Percentiles rank a stretch among this genome's conserved stretches.
phyloP scores from a whole-genome alignment of 768 basidiomycete genomes.

The Trametes cubensis region DNA sequence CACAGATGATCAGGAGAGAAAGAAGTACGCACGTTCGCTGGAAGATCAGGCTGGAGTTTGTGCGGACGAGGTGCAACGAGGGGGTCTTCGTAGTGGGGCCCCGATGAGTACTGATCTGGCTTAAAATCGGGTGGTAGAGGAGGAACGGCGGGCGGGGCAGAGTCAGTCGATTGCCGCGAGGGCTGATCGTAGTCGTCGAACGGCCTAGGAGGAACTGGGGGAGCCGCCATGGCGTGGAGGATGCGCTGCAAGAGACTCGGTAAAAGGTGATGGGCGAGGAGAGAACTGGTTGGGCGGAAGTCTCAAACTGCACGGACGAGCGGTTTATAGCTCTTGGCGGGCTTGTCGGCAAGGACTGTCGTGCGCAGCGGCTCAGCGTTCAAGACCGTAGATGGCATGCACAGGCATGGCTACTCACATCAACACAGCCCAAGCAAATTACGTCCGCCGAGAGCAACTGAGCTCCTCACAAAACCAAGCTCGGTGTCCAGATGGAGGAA shows the following conservation, averaged over 20 bases:
- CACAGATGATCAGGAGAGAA: slow-evolving; percentile 9
- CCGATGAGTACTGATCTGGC: slow-evolving; percentile 36
- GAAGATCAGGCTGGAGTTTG: slow-evolving; percentile 59
- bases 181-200: slow-evolving; percentile 29
- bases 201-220: slow-evolving; percentile 33
- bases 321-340: neutral
- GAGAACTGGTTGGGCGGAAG: neutral
- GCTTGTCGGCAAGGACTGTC: too few species aligned
- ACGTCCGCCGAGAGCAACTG: neutral
- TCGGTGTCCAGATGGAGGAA: too few species aligned
- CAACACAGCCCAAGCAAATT: neutral
- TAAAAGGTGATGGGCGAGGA: neutral
- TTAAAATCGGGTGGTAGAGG: slow-evolving; percentile 49
- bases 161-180: neutral
- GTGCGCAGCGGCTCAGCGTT: neutral
- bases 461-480: too few species aligned
- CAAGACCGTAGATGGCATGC: neutral
- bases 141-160: slow-evolving; percentile 49
- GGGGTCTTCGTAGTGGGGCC: slow-evolving; percentile 56
- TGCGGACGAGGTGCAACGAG: slow-evolving; percentile 70
- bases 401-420: neutral
- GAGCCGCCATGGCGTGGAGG: slow-evolving; percentile 22
- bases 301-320: neutral
- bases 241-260: too few species aligned
- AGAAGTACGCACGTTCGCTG: slow-evolving; percentile 58